These are phyloP conservation scores for Chlorella variabilis DNA, from an alignment of 163 green algal species.

Conservation along the genomic window DNA sequence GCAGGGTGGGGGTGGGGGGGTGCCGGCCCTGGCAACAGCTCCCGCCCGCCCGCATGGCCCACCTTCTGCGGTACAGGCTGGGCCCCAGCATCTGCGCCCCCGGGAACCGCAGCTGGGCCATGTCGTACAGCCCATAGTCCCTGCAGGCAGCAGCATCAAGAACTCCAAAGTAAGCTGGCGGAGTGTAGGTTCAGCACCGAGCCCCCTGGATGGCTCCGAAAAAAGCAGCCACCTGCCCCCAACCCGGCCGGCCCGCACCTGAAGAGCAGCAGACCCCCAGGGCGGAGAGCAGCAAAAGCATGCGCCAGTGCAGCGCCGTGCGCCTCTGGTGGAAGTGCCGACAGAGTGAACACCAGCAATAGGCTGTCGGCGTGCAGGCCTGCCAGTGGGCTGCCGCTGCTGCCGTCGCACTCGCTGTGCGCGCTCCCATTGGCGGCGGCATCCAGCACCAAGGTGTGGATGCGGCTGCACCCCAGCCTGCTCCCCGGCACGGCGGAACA, in stretches of 20 bases:
- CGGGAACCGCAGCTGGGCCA: slow-evolving; percentile 68
- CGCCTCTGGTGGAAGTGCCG: slow-evolving; percentile 63
- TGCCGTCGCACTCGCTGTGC: not conserved
- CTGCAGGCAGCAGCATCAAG: slow-evolving; percentile 22
- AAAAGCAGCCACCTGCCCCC: not conserved
- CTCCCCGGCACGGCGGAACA: slow-evolving; percentile 47
- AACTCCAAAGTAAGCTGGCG: no score
- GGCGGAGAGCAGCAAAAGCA: slow-evolving; percentile 58
- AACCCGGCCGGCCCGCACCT: not conserved
- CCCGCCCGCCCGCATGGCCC: not conserved
- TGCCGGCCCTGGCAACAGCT: no score
- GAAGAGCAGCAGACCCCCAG: slow-evolving; percentile 76
- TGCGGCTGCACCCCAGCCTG: slow-evolving; percentile 34
- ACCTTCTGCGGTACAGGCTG: slow-evolving; percentile 25
- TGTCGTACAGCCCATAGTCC: slow-evolving; percentile 86
- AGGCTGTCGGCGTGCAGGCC: slow-evolving; percentile 59
- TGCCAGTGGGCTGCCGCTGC: slow-evolving; percentile 38
- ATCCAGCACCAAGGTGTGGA: slow-evolving; percentile 37
- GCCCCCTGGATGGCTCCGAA: no score
- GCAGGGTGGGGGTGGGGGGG: no score
- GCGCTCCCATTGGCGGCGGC: not conserved
- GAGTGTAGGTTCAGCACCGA: no score
- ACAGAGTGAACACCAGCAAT: slow-evolving; percentile 89
- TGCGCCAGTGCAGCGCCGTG: slow-evolving; percentile 67
- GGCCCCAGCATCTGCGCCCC: slow-evolving; percentile 24